phyloP scores from a whole-genome alignment of 2,329 filamentous ascomycete genomes.

The Fusarium humuli region DNA sequence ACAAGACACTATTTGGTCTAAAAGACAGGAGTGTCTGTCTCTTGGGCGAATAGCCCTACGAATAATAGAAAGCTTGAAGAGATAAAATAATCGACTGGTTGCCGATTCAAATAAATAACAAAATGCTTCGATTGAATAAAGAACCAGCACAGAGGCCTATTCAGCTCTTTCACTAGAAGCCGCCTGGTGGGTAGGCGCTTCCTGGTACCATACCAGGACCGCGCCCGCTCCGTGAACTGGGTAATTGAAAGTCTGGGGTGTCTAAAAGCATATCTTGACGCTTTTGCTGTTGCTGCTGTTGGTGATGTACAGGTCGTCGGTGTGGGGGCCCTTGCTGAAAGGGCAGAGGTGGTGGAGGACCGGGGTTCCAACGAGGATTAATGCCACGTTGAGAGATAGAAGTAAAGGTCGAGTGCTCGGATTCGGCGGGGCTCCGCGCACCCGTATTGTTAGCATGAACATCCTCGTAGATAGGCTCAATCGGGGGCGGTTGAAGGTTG shows the following conservation, averaged over 20 bases:
- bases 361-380: slow-evolving; percentile 86
- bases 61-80: slow-evolving; percentile 8
- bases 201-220: slow-evolving; percentile 63
- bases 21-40: slow-evolving; percentile 14
- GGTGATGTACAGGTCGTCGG: slow-evolving; percentile 62
- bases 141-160: slow-evolving; percentile 6
- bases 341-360: slow-evolving; percentile 58
- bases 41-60: slow-evolving; percentile 15
- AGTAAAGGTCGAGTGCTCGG: slow-evolving; percentile 87
- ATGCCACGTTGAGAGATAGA: slow-evolving; percentile 88
- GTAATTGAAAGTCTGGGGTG: slow-evolving; percentile 89
- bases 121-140: neutral
- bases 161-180: slow-evolving; percentile 42
- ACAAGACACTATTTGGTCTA: slow-evolving; percentile 24
- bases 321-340: slow-evolving; percentile 58
- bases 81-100: slow-evolving; percentile 7
- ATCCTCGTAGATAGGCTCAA: slow-evolving; percentile 69
- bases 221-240: slow-evolving; percentile 55
- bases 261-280: slow-evolving; percentile 80
- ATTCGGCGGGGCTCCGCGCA: slow-evolving; percentile 78
- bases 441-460: slow-evolving; percentile 63
- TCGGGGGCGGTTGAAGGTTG: slow-evolving; percentile 45
- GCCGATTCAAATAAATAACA: slow-evolving; percentile 4
- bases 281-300: slow-evolving; percentile 69
- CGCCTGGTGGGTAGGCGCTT: slow-evolving; percentile 62